Evolutionary conservation across 2,329 filamentous ascomycete species (phyloP).

Genomic region (Decorospora gaudefroyi): DNA sequence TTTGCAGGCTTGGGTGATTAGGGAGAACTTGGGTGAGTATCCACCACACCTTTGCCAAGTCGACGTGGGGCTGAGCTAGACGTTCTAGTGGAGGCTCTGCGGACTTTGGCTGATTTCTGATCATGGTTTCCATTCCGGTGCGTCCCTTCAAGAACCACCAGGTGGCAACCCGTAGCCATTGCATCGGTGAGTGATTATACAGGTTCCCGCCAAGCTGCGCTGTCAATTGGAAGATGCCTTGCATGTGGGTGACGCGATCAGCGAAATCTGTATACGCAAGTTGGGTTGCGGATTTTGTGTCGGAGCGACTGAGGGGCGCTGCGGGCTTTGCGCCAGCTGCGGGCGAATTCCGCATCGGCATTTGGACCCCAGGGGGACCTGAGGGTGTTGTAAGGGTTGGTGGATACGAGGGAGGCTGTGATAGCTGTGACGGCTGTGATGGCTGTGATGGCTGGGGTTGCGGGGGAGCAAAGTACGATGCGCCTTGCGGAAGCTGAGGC

Average conservation of each 20-base stretch:
- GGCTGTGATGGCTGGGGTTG: constrained; percentile 15
- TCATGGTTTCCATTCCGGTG: constrained; percentile 71
- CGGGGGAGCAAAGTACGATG: constrained; percentile 14
- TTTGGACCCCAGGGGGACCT: constrained; percentile 14
- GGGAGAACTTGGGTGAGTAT: constrained; percentile 58
- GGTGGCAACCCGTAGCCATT: constrained; percentile 72
- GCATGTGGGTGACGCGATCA: constrained; percentile 71
- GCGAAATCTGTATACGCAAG: constrained; percentile 70
- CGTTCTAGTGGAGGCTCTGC: constrained; percentile 57
- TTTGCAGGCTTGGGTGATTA: constrained; percentile 38
- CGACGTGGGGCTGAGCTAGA: constrained; percentile 76
- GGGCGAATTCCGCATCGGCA: constrained; percentile 24
- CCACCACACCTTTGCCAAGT: constrained; percentile 86
- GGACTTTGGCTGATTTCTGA: constrained; percentile 65
- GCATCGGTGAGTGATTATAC: constrained; percentile 63
- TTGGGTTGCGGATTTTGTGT: constrained; percentile 41
- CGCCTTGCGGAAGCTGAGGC: constrained; percentile 28
- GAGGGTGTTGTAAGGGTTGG: constrained; percentile 13
- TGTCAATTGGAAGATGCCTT: constrained; percentile 75
- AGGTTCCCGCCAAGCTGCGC: constrained; percentile 73
- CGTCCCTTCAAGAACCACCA: constrained; percentile 93
- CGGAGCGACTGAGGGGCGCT: constrained; percentile 34
- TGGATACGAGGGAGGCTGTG: constrained; percentile 17
- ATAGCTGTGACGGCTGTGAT: no score
- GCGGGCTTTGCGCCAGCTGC: constrained; percentile 18